Evolutionary conservation across 768 basidiomycete genomes (phyloP).

Genomic region (Pilatotrama ljubarskyi): DNA sequence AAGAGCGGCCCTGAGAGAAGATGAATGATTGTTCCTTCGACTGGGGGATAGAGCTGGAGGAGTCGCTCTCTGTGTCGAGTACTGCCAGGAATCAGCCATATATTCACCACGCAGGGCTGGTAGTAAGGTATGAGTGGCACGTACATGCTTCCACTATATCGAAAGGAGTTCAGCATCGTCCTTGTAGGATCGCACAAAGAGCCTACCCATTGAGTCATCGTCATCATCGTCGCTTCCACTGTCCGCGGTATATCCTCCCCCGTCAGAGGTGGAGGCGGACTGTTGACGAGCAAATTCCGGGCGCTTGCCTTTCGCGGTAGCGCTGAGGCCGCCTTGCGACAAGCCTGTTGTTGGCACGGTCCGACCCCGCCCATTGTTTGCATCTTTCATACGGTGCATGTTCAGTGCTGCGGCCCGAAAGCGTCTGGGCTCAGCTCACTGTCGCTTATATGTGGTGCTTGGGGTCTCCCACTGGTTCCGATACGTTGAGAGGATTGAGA

Average conservation of each 20-base stretch:
- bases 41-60: not conserved
- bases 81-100: conserved; percentile 1
- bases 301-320: not conserved
- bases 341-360: not conserved
- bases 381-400: not conserved
- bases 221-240: not conserved
- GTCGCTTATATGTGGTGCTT: no score
- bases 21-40: conserved; percentile 12
- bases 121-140: not conserved
- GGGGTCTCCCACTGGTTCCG: no score
- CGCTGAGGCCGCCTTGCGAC: not conserved
- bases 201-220: not conserved
- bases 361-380: not conserved
- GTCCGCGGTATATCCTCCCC: not conserved
- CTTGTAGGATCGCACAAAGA: not conserved
- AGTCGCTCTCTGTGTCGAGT: conserved; percentile 15
- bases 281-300: not conserved
- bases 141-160: not conserved
- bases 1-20: not conserved
- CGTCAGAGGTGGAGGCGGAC: not conserved
- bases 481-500: no score
- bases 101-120: no score
- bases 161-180: not conserved
- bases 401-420: no score
- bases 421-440: no score